These are phyloP conservation scores for Bremia lactucae DNA, from an alignment of 352 stramenopile species.

Conservation along the genomic window DNA sequence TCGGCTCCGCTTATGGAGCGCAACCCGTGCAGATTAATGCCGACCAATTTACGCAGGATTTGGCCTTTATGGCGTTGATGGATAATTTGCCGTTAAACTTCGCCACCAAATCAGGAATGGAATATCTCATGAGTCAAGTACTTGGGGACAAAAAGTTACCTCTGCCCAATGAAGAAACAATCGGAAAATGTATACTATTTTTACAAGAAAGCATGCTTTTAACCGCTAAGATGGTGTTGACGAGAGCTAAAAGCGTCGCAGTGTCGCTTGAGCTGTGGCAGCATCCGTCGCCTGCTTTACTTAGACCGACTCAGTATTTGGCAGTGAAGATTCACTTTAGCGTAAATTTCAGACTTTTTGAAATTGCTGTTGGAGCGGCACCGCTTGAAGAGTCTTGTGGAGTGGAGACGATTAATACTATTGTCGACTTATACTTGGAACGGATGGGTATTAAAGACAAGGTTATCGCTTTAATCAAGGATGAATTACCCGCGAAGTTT, in stretches of 20 bases:
- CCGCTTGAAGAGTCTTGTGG: constrained; percentile 28
- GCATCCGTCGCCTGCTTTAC: constrained; percentile 22
- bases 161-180: constrained; percentile 41
- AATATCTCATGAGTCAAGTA: constrained; percentile 58
- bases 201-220: constrained; percentile 62
- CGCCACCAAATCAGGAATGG: constrained; percentile 43
- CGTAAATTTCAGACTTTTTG: constrained; percentile 58
- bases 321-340: constrained; percentile 69
- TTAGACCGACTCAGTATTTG: constrained; percentile 40
- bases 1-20: constrained; percentile 11
- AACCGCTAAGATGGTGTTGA: constrained; percentile 56
- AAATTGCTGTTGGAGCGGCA: constrained; percentile 48
- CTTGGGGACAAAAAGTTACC: constrained; percentile 56
- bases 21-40: constrained; percentile 26
- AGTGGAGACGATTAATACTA: constrained; percentile 32
- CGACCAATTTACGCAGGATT: constrained; percentile 62
- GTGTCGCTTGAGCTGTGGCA: constrained; percentile 65
- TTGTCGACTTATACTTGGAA: constrained; percentile 52
- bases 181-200: constrained; percentile 53
- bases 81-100: constrained; percentile 68
- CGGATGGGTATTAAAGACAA: constrained; percentile 66
- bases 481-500: constrained; percentile 33
- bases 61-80: constrained; percentile 58
- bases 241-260: constrained; percentile 40
- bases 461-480: constrained; percentile 47